These are phyloP conservation scores for Penicillium polonicum DNA, from an alignment of 2,329 filamentous ascomycete genomes.

Conservation along the genomic window DNA sequence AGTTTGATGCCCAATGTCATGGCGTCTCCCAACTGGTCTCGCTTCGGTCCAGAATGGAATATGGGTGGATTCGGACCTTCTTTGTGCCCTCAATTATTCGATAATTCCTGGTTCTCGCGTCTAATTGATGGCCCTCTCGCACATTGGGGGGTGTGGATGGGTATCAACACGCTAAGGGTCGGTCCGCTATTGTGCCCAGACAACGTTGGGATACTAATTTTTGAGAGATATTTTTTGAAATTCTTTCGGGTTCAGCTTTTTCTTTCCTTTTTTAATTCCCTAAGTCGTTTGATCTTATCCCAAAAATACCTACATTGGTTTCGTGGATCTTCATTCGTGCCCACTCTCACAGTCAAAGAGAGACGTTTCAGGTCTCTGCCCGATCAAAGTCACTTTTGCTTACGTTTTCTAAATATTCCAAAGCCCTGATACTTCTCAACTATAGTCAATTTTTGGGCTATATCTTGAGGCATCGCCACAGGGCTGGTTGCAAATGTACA, in stretches of 20 bases:
- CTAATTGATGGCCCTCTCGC: conserved; percentile 15
- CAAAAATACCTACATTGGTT: conserved; percentile 25
- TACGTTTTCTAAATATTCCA: conserved; percentile 18
- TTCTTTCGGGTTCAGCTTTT: conserved; percentile 3
- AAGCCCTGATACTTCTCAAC: conserved; percentile 21
- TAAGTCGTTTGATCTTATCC: conserved; percentile 26
- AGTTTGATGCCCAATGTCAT: conserved; percentile 29
- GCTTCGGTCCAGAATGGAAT: conserved; percentile 23
- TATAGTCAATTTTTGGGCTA: conserved; percentile 28
- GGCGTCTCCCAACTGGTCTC: conserved; percentile 24
- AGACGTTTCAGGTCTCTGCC: conserved; percentile 21
- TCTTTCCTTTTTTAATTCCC: conserved; percentile 12
- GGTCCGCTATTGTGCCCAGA: conserved; percentile 20
- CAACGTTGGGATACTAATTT: conserved; percentile 12
- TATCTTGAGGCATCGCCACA: conserved; percentile 32
- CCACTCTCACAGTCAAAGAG: conserved; percentile 24
- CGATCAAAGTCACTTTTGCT: conserved; percentile 20
- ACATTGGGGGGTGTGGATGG: conserved; percentile 16
- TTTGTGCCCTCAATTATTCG: conserved; percentile 2
- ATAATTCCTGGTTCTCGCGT: background rate
- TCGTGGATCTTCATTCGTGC: conserved; percentile 39
- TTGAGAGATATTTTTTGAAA: conserved; percentile 13
- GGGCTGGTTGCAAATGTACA: conserved; percentile 34
- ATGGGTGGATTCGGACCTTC: conserved; percentile 16
- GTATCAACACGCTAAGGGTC: conserved; percentile 27